Base-by-base conservation (phyloP, 208 protist genomes). In the Acanthamoeba rhysodes region DNA sequence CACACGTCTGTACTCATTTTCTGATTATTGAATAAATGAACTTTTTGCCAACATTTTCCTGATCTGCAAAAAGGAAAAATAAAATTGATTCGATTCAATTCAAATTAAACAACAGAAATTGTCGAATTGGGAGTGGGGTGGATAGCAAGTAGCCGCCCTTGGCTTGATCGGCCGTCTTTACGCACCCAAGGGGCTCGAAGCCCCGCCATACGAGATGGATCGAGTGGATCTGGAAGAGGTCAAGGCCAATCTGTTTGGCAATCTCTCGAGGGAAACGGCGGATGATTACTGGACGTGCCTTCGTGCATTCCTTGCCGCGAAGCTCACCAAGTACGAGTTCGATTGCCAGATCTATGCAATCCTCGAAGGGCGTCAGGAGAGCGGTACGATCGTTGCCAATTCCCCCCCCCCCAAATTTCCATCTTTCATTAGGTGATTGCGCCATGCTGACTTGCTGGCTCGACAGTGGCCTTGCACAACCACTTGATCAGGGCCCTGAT, bases 301-400 rank as follows among this genome's bases (percentile, higher is more conserved):
- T 55, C n/a, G 45, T 5, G 59, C 62, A 55, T 93, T 76, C 22
- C n/a, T 76, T 18, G 62, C 32, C 8, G 59, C 87, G 9, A 93
- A 76, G n/a, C 24, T 93, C 14, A 93, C 87, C 34, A 93, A 93
- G 32, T 93, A 57, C 16, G 87, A 93, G 16, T 76, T 93, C 37
- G 87, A 93, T 37, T 93, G 87, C 87, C 64, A 76, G 62, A 45
- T 93, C 34, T 93, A 76, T 57, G 55, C 87, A 1, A 27, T 93
- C 37, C 64, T 93, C 24, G 87, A 72, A 37, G 66, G 66, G 29
- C 24, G 59, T 20, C 41, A 34, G 27, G 87, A 93, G 14, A 93
- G 74, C 29, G 87, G 87, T 93, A 70, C 12, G 4, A 68, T 50
- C 53, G 45, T n/a, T n/a, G n/a, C n/a, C n/a, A n/a, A n/a, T n/a